Base-by-base conservation (phyloP, 257 asterid genomes). In the Lantana camara region DNA sequence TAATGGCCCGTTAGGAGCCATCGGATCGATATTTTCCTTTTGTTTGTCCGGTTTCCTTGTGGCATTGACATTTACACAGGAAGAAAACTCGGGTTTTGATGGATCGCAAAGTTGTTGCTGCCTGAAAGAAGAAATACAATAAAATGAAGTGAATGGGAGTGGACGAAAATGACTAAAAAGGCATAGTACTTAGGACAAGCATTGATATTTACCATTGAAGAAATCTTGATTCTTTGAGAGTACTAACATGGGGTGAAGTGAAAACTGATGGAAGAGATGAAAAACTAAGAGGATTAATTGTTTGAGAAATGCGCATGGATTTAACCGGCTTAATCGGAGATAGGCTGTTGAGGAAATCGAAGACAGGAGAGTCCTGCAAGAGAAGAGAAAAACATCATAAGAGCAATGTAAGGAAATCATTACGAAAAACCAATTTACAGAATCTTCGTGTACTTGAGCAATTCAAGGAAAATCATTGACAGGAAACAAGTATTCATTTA, bases 331-430 rank as follows among this genome's bases (percentile, higher is more conserved):
- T 79, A 63, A 93, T 90, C 1, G 99, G 99, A 5, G 99, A 93
- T 56, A 93, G 99, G 62, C 42, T 84, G 80, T 90, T 90, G 63
- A 93, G 83, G 64, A 85, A 93, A 56, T 57, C 81, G 58, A 72
- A 87, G 32, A 93, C 80, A 0, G 99, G 99, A 3, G 97, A 93
- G 40, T 90, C 95, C 99, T 93, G 91, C 81, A 77, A 14, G 55
- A 17, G 19, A 44, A 46, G 34, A 59, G 49, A n/a, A 60, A 66
- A 54, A 9, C 57, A 7, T 59, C 32, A 54, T 24, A 13, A n/a
- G 3, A 64, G n/a, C 57, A 24, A 30, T 15, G 16, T 34, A 7
- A 42, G 3, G 23, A 2, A n/a, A n/a, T 38, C 12, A 35, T 50
- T 14, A n/a, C n/a, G n/a, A n/a, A n/a, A n/a, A n/a, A n/a, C n/a